These are phyloP conservation scores for Massarina eburnea DNA, from an alignment of 2,329 filamentous ascomycete genomes.

Conservation along the genomic window DNA sequence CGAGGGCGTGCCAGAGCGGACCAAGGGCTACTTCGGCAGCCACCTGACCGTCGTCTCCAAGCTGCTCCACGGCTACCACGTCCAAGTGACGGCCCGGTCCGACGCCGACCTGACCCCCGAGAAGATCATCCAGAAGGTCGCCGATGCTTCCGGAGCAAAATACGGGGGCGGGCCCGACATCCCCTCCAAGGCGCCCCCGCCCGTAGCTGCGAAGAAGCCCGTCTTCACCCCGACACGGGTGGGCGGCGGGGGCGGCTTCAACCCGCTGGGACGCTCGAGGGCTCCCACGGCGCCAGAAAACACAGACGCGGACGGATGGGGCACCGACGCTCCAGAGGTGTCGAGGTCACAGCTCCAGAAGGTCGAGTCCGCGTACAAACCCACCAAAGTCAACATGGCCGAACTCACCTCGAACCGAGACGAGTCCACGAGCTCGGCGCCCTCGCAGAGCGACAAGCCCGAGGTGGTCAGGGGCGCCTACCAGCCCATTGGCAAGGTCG, in stretches of 20 bases:
- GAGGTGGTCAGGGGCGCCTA: constrained; percentile 85
- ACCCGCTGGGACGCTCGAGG: constrained; percentile 68
- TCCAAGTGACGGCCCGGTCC: constrained; percentile 93
- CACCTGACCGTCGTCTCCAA: constrained; percentile 88
- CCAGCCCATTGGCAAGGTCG: constrained; percentile 94
- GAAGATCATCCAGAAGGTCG: constrained; percentile 86
- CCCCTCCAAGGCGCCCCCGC: constrained; percentile 60
- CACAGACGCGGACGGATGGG: constrained; percentile 89
- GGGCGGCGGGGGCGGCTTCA: constrained; percentile 60
- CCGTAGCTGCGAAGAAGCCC: constrained; percentile 82
- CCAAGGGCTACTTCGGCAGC: constrained; percentile 97
- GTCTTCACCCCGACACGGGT: constrained; percentile 80
- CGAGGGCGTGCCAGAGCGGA: constrained; percentile 95
- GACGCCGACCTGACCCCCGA: constrained; percentile 87
- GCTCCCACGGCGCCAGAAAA: constrained; percentile 56
- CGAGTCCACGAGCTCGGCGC: constrained; percentile 62
- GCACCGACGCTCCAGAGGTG: constrained; percentile 86
- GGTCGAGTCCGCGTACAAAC: constrained; percentile 88
- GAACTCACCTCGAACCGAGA: constrained; percentile 75
- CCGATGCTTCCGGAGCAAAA: constrained; percentile 91
- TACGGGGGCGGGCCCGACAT: constrained; percentile 72
- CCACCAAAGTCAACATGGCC: constrained; percentile 91
- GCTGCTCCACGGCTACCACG: constrained; percentile 93
- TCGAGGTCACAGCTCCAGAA: constrained; percentile 87
- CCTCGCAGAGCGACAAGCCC: constrained; percentile 50